Evolutionary conservation across 169 alveolate species (phyloP), one percentile per base, ranked within the genome.

Genomic region (Ichthyophthirius multifiliis): DNA sequence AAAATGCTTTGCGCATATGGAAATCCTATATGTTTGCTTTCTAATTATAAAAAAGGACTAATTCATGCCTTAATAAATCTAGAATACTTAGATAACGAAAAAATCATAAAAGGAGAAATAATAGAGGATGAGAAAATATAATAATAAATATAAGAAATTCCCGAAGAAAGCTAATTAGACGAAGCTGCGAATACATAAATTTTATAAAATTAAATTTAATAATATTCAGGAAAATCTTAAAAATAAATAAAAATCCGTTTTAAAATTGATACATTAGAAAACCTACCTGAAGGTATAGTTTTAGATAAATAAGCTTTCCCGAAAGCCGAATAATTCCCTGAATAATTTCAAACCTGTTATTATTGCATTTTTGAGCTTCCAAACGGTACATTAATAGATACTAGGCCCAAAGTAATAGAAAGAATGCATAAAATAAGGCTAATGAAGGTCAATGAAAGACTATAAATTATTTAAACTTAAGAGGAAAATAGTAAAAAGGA

Each of bases 391-490:
- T 0, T 55, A 16, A 55, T 55, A 1, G 71, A 55, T 27, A 27
- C 71, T 55, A 34, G 71, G 9, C 71, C 71, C 9, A 55, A 55
- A 27, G 71, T 55, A 27, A 55, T 55, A 10, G 71, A 55, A 55
- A 55, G 71, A 23, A 6, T 55, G 71, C 71, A 55, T 27, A 55
- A 5, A 55, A 27, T 55, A 5, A 55, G 71, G 13, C 43, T 27
- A 55, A 27, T 27, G 31, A 55, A 55, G 31, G 71, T 55, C 9
- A 55, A 55, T 13, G 71, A 55, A 27, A 55, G 71, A 55, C 16
- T 55, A 5, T 34, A 55, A 55, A 27, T 27, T 7, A 55, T 55
- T 55, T 27, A 27, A 55, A 55, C 23, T 34, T 39, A 55, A 23
- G 71, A 55, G 31, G 43, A 55, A 12, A 39, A 55, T 12, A 15